phyloP scores from a whole-genome alignment of 129 eudicot genomes.

The Artemisia annua region DNA sequence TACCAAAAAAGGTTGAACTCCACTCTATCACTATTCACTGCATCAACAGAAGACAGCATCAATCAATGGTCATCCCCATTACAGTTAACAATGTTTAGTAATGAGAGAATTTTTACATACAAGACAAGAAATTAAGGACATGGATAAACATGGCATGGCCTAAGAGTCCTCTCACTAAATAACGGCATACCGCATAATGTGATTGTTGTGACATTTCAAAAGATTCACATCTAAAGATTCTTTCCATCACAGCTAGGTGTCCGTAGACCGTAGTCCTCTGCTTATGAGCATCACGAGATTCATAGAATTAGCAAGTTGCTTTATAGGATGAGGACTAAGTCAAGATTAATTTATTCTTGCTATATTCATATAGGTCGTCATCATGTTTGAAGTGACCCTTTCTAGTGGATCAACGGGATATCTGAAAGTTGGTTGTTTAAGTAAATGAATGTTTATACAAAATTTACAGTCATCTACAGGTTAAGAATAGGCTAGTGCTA shows the following conservation, averaged over 20 bases:
- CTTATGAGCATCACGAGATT: slow-evolving; percentile 6
- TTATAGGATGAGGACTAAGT: slow-evolving; percentile 1
- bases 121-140: neutral
- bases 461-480: neutral
- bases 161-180: no score
- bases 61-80: neutral
- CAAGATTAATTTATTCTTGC: no score
- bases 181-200: neutral
- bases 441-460: neutral
- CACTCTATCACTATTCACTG: neutral
- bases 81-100: no score
- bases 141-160: no score
- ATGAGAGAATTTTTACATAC: neutral
- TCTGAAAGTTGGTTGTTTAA: neutral
- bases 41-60: no score
- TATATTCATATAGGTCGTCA: no score
- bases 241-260: neutral
- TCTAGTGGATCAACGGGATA: no score
- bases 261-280: neutral
- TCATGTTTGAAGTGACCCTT: no score
- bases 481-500: slow-evolving; percentile 19
- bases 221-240: neutral
- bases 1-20: neutral
- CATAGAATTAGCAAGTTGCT: slow-evolving; percentile 9
- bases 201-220: neutral